Evolutionary conservation across 257 asterid genomes (phyloP).

Genomic region (Capsicum baccatum): DNA sequence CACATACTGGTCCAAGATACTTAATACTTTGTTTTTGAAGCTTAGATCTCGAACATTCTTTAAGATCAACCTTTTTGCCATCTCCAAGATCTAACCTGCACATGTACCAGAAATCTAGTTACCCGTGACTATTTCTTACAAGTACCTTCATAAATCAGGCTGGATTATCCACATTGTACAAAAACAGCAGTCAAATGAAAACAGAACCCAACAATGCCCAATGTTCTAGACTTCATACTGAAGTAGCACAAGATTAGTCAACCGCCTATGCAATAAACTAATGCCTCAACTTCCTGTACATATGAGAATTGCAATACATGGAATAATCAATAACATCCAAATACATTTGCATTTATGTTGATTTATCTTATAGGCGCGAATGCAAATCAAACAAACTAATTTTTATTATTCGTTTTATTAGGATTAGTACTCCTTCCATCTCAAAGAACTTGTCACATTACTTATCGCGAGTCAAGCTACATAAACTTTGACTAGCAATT

Average conservation of each 20-base stretch:
- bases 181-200: neutral
- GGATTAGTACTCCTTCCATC: neutral
- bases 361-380: neutral
- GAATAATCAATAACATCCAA: neutral
- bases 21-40: constrained; percentile 87
- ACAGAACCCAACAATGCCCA: neutral
- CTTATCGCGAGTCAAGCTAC: no score
- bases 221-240: neutral
- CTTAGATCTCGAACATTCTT: constrained; percentile 80
- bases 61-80: constrained; percentile 82
- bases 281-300: neutral
- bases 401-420: neutral
- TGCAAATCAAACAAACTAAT: constrained; percentile 5
- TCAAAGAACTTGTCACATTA: no score
- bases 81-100: constrained; percentile 97
- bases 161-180: neutral
- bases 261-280: neutral
- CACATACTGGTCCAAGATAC: constrained; percentile 94
- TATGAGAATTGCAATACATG: neutral
- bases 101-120: constrained; percentile 25
- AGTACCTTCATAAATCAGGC: constrained; percentile 4
- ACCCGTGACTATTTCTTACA: constrained; percentile 22
- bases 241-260: neutral
- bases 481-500: no score
- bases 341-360: neutral